Base-by-base conservation (phyloP, 139 green algal species). In the Auxenochlorella pyrenoidosa region DNA sequence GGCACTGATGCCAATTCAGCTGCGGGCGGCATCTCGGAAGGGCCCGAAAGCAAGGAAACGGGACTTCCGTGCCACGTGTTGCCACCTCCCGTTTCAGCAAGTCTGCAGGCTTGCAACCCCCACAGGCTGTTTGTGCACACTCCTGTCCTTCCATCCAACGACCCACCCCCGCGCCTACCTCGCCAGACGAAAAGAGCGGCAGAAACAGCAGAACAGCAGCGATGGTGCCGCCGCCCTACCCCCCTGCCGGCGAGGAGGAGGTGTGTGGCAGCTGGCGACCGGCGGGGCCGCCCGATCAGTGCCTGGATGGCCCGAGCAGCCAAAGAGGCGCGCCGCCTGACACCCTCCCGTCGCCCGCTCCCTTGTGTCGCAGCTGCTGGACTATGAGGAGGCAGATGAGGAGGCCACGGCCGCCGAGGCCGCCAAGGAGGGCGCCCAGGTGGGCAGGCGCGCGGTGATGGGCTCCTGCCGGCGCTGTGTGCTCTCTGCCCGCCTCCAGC, bases 331-430 rank as follows among this genome's bases (percentile, higher is more conserved):
- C 54, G 54, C 54, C 54, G 54, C 54, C 54, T 63, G 54, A 63
- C 15, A 2, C 54, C 18, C 15, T 13, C 54, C 12, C 12, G 54
- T 24, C 16, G 2, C 54, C 15, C 54, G 54, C 2, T 28, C 30
- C 43, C 38, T 5, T 19, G 54, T 28, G n/a, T 38, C 47, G 58
- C 80, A 85, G 82, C 66, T 86, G 82, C n/a, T 86, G 32, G 82
- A 86, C 44, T 86, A 86, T 68, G 82, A 86, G 82, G 82, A 79
- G 82, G 82, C 66, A 34, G 96, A 98, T 87, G 96, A 98, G 76
- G 95, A 98, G 81, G 93, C 86, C 40, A 83, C 90, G 54, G 82
- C 93, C 83, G 83, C 86, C 34, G 95, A 92, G 58, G 83, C 89
- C 36, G 89, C 81, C 68, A 94, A 95, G 79, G 88, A 75, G 15